phyloP scores from a whole-genome alignment of 345 rosid genomes.

The Reutealis trisperma region DNA sequence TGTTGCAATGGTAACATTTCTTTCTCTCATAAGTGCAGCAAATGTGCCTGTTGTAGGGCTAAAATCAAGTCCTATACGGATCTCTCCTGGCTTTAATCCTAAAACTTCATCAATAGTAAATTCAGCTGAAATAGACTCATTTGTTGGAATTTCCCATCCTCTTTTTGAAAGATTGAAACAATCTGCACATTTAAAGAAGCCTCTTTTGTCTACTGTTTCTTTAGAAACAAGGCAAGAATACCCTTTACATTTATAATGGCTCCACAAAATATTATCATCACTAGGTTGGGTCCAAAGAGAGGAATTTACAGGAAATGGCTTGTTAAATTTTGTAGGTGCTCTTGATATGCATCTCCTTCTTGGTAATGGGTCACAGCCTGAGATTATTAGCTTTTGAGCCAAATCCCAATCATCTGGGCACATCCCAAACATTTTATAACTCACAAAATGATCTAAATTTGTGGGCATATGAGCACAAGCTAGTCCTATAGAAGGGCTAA shows the following conservation, averaged over 20 bases:
- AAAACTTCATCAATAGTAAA: constrained; percentile 57
- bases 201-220: constrained; percentile 29
- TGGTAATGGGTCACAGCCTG: constrained; percentile 58
- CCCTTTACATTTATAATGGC: constrained; percentile 51
- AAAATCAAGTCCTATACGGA: constrained; percentile 54
- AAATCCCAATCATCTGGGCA: constrained; percentile 53
- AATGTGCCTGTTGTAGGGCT: constrained; percentile 55
- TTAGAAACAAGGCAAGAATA: constrained; percentile 53
- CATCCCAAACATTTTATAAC: constrained; percentile 35
- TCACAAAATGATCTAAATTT: constrained; percentile 44
- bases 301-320: constrained; percentile 33
- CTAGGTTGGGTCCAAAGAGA: constrained; percentile 53
- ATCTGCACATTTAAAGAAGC: constrained; percentile 58
- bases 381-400: constrained; percentile 50
- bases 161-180: constrained; percentile 49
- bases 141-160: constrained; percentile 41
- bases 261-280: constrained; percentile 47
- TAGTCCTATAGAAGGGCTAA: constrained; percentile 46
- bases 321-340: constrained; percentile 38
- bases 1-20: constrained; percentile 42
- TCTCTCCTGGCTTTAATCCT: constrained; percentile 45
- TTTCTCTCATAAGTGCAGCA: constrained; percentile 60
- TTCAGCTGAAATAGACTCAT: constrained; percentile 43
- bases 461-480: constrained; percentile 36
- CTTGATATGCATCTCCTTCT: constrained; percentile 57